Conservation (phyloP, 1,139 yeast species). For the Yarrowia galli region DNA sequence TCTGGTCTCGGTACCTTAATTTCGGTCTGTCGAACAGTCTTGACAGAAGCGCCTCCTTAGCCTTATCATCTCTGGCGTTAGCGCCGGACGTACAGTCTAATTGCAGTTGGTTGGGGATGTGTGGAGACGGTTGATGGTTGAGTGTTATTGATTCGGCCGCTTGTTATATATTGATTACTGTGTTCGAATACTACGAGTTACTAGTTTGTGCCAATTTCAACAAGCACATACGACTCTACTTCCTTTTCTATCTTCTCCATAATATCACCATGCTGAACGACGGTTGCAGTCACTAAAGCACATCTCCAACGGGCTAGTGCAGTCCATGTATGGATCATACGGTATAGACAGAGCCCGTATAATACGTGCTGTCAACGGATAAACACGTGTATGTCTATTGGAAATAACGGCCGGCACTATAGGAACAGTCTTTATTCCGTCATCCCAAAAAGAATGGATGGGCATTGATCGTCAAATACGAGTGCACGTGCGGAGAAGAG, state of each 20-base stretch:
- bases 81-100: neutral
- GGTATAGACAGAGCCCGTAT: neutral
- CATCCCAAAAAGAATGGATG: neutral
- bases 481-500: neutral
- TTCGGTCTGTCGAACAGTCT: neutral
- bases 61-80: neutral
- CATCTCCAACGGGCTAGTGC: neutral
- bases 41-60: neutral
- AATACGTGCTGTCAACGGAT: neutral
- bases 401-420: neutral
- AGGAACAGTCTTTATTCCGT: neutral
- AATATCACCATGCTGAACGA: too few relatives aligned
- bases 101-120: neutral
- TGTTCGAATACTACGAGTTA: too few relatives aligned
- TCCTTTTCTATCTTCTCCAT: too few relatives aligned
- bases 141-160: too few relatives aligned
- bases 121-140: too few relatives aligned
- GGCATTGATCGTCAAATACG: conserved; percentile 1
- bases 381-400: neutral
- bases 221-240: too few relatives aligned
- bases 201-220: too few relatives aligned
- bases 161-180: too few relatives aligned
- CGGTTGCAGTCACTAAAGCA: neutral
- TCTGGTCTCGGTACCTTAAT: too few relatives aligned
- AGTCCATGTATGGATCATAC: too few relatives aligned